Percentiles rank a stretch among this genome's conserved stretches.
Conservation (phyloP, 495 filamentous ascomycete genomes). For the Daldinia childiae region DNA sequence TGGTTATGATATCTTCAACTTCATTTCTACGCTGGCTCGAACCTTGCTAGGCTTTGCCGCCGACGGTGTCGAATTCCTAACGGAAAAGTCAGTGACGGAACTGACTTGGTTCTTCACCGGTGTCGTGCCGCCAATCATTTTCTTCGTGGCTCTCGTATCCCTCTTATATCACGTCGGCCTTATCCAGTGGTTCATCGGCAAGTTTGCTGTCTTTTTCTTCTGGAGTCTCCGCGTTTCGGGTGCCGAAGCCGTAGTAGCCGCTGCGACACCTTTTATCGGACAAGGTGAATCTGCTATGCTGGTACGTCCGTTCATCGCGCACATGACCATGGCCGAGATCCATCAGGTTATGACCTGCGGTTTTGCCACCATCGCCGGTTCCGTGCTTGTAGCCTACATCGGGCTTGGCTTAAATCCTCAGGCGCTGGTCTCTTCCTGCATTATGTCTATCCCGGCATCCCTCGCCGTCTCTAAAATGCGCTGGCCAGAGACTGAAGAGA, state of each 20-base stretch:
- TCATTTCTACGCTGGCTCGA: conserved; percentile 76
- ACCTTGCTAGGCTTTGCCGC: conserved; percentile 75
- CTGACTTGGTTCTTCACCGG: conserved; percentile 73
- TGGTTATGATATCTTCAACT: conserved; percentile 88
- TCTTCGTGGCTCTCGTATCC: conserved; percentile 89
- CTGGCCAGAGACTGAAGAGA: conserved; percentile 86
- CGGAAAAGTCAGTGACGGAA: conserved; percentile 54
- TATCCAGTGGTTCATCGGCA: conserved; percentile 86
- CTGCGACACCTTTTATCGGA: conserved; percentile 93
- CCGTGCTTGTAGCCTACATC: conserved; percentile 83
- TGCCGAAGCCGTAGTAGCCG: conserved; percentile 89
- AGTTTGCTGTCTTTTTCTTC: conserved; percentile 91
- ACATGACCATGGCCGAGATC: conserved; percentile 84
- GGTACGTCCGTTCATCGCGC: conserved; percentile 83
- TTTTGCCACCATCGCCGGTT: conserved; percentile 71
- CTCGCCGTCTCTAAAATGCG: conserved; percentile 88
- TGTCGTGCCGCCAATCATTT: conserved; percentile 86
- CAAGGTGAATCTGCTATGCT: conserved; percentile 94
- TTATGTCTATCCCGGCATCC: conserved; percentile 92
- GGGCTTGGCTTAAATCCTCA: conserved; percentile 80
- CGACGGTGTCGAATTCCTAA: conserved; percentile 77
- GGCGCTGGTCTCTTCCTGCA: conserved; percentile 88
- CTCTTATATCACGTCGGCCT: conserved; percentile 79
- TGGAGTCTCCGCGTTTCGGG: conserved; percentile 91
- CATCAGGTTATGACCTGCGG: conserved; percentile 90